These are phyloP conservation scores for Cryptosporidium viatorum DNA, from an alignment of 169 alveolate species.

Conservation along the genomic window DNA sequence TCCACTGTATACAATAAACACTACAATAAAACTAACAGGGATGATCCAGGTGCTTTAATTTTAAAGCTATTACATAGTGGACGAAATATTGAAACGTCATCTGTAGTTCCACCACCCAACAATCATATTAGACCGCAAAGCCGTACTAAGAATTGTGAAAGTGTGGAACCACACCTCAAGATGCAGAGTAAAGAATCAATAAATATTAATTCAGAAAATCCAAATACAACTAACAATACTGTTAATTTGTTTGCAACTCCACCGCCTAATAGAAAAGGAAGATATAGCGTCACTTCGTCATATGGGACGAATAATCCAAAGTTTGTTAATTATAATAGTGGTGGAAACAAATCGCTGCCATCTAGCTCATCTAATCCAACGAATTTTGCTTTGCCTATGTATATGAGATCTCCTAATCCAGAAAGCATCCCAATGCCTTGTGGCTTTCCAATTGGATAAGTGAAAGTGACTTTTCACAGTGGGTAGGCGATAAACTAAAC, in stretches of 20 bases:
- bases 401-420: constrained; percentile 76
- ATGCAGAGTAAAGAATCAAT: background rate
- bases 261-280: constrained; percentile 37
- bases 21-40: background rate
- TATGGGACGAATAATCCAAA: constrained; percentile 58
- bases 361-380: constrained; percentile 65
- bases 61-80: constrained; percentile 58
- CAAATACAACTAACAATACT: background rate
- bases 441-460: constrained; percentile 58
- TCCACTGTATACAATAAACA: background rate
- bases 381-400: constrained; percentile 72
- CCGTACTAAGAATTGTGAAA: constrained; percentile 60
- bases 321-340: background rate
- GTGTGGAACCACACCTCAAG: background rate
- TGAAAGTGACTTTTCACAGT: background rate
- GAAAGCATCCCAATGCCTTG: constrained; percentile 74
- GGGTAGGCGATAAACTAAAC: background rate
- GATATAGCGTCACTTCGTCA: constrained; percentile 39
- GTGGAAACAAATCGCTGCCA: constrained; percentile 20
- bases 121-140: constrained; percentile 65
- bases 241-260: constrained; percentile 54
- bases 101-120: constrained; percentile 5
- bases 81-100: background rate
- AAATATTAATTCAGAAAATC: background rate
- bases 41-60: constrained; percentile 57